Conservation (phyloP, 2,329 filamentous ascomycete species). For the Cladosporium cucumerinum region DNA sequence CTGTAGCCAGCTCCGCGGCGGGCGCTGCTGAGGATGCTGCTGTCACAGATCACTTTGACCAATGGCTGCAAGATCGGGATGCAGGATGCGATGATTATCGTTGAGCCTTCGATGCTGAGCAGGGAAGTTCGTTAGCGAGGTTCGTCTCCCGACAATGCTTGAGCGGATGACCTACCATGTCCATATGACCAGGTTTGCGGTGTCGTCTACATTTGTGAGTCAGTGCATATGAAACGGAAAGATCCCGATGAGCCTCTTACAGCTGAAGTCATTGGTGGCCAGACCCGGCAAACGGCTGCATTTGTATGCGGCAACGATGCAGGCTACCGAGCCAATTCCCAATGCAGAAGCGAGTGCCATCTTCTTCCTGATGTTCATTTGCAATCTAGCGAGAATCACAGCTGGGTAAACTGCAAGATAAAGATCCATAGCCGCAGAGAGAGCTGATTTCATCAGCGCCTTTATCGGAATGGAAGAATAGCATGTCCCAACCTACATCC, state of each 20-base stretch:
- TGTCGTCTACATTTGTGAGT: slow-evolving; percentile 29
- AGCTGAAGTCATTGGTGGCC: slow-evolving; percentile 30
- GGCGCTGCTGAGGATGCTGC: slow-evolving; percentile 3
- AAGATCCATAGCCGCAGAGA: slow-evolving; percentile 34
- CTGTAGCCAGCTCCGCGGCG: not conserved
- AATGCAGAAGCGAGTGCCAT: slow-evolving; percentile 39
- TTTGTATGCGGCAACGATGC: slow-evolving; percentile 35
- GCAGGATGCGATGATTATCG: slow-evolving; percentile 37
- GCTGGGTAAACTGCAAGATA: slow-evolving; percentile 45
- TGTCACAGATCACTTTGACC: slow-evolving; percentile 17
- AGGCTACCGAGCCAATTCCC: slow-evolving; percentile 40
- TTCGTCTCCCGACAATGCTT: not conserved
- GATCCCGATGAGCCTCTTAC: slow-evolving; percentile 23
- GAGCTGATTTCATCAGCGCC: not conserved
- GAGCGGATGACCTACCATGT: slow-evolving; percentile 28
- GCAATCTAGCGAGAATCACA: slow-evolving; percentile 37
- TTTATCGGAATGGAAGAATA: too few relatives aligned
- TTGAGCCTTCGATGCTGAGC: slow-evolving; percentile 32
- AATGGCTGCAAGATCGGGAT: slow-evolving; percentile 37
- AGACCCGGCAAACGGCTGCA: slow-evolving; percentile 32
- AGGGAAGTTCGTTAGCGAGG: not conserved
- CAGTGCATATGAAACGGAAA: not conserved
- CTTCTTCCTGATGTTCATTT: slow-evolving; percentile 43
- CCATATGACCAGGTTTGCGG: slow-evolving; percentile 46
- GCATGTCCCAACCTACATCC: not conserved